phyloP scores from a whole-genome alignment of 192 early-diverging fungal species.

The Lobulomyces angularis region DNA sequence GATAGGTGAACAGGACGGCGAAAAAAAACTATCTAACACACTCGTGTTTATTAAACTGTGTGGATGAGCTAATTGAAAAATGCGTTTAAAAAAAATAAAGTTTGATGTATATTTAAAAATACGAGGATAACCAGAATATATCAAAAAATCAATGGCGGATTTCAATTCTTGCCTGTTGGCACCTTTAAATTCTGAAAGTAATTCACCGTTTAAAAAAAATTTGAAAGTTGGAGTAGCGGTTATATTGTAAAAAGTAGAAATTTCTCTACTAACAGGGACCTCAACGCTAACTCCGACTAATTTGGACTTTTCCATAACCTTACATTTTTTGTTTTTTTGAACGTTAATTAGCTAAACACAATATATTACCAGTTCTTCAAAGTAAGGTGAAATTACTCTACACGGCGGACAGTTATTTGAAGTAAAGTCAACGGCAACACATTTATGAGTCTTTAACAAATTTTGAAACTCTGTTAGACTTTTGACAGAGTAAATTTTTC shows the following conservation, averaged over 20 bases:
- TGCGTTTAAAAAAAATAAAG: slow-evolving; percentile 9
- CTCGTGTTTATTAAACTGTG: slow-evolving; percentile 16
- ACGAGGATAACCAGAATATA: slow-evolving; percentile 54
- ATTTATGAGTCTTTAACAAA: slow-evolving; percentile 28
- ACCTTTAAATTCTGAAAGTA: slow-evolving; percentile 42
- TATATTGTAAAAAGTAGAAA: slow-evolving; percentile 38
- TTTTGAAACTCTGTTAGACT: slow-evolving; percentile 25
- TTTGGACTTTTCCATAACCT: slow-evolving; percentile 18
- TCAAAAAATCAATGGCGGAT: slow-evolving; percentile 41
- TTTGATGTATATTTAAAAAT: slow-evolving; percentile 6
- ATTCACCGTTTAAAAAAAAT: slow-evolving; percentile 46
- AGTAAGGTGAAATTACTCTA: slow-evolving; percentile 53
- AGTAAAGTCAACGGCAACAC: slow-evolving; percentile 58
- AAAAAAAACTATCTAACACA: slow-evolving; percentile 18
- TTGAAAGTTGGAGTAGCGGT: slow-evolving; percentile 61
- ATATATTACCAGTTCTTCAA: slow-evolving; percentile 32
- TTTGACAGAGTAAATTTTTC: slow-evolving; percentile 19
- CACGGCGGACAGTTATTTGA: slow-evolving; percentile 57
- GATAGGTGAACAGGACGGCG: slow-evolving; percentile 13
- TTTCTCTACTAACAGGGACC: slow-evolving; percentile 33
- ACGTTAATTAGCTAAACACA: neutral
- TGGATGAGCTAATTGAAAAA: slow-evolving; percentile 8
- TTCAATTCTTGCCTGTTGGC: slow-evolving; percentile 49
- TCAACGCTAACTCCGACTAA: slow-evolving; percentile 51
- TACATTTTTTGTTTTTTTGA: slow-evolving; percentile 8